Base-by-base conservation (phyloP, 257 asterid genomes). In the Jacaranda mimosifolia region DNA sequence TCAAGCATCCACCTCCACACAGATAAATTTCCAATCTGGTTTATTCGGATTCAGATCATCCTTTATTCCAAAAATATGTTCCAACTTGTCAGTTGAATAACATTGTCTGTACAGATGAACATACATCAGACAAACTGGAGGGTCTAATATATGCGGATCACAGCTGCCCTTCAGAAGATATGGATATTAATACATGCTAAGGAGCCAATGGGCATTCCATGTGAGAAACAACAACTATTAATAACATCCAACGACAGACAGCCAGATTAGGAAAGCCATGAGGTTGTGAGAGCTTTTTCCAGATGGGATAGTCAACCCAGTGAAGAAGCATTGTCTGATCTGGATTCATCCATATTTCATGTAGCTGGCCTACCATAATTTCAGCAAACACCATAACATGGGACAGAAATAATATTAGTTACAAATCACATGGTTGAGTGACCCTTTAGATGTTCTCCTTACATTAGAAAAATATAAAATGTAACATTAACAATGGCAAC, bases 401-500 rank as follows among this genome's bases (percentile, higher is more conserved):
- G 46, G 68, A 60, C 52, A 68, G 26, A 68, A 51, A n/a, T 36
- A 67, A 43, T 11, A 72, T 8, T 17, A 40, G 9, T 17, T n/a
- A 32, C 15, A 14, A 4, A 51, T 46, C 65, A 36, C 36, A 73
- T 67, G 56, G 74, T 65, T 58, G 12, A 67, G 17, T 38, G 10
- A 12, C 35, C 19, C 32, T 6, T 18, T 49, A 18, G 7, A 45
- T 58, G 10, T 62, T 40, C 18, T 13, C n/a, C 52, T 51, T 5
- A 5, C 32, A 26, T 26, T 26, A 26, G 32, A 1, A 26, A 26
- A 26, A 26, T 26, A 26, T 26, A 26, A 26, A 26, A 21, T 8
- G n/a, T 38, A 36, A 46, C 46, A 40, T 49, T 36, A 52, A 72
- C 78, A 74, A 46, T 75, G 7, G 43, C 21, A 64, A 53, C 46